Evolutionary conservation across 2,329 filamentous ascomycete species (phyloP).

Genomic region (Neopestalotiopsis rosae): DNA sequence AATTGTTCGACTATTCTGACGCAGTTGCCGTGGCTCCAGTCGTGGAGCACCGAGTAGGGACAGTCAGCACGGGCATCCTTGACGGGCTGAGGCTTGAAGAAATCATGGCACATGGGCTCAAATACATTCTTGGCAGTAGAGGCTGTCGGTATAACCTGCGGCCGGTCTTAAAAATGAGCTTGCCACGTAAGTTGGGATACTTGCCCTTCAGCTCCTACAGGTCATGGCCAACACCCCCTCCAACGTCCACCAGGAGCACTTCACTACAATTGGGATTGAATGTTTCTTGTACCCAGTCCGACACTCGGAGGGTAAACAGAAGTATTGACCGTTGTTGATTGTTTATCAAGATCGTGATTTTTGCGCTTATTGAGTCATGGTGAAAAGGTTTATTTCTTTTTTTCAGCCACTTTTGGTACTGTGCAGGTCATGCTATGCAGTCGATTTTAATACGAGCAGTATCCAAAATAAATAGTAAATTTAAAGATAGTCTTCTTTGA

Average conservation of each 20-base stretch:
- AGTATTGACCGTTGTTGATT: too few species aligned
- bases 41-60: background rate
- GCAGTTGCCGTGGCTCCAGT: background rate
- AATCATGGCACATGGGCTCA: background rate
- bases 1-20: background rate
- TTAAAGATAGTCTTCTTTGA: too few species aligned
- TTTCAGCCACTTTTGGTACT: too few species aligned
- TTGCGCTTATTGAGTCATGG: too few species aligned
- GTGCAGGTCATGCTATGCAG: too few species aligned
- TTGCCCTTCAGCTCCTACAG: background rate
- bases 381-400: too few species aligned
- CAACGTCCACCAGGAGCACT: background rate
- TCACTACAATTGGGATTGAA: background rate
- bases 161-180: background rate
- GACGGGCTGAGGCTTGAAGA: background rate
- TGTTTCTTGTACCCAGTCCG: too few species aligned
- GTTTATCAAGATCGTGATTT: too few species aligned
- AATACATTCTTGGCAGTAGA: background rate
- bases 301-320: too few species aligned
- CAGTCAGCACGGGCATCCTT: background rate
- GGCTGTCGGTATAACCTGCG: background rate
- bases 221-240: background rate
- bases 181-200: background rate
- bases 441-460: too few species aligned
- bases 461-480: too few species aligned